Percentiles rank a stretch among this genome's conserved stretches.
These are phyloP conservation scores for Aphanomyces astaci DNA, from an alignment of 352 stramenopile genomes.

Conservation along the genomic window DNA sequence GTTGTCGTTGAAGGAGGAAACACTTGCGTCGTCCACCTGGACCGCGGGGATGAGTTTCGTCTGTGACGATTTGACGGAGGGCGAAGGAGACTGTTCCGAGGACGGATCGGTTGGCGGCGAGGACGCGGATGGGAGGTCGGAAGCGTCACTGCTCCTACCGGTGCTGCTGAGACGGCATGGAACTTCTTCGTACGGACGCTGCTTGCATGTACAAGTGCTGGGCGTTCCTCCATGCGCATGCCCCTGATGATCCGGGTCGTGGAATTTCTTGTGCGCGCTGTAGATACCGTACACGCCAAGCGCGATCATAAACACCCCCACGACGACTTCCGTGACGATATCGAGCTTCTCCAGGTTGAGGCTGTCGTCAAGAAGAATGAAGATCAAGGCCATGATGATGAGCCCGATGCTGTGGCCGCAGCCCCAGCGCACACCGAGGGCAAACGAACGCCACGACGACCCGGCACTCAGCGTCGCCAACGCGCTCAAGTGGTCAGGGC, in stretches of 20 bases:
- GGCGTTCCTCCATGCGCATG: no score
- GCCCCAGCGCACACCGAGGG: slow-evolving; percentile 82
- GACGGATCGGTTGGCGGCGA: no score
- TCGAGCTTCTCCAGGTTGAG: slow-evolving; percentile 49
- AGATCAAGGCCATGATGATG: slow-evolving; percentile 56
- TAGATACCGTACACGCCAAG: slow-evolving; percentile 60
- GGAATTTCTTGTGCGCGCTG: slow-evolving; percentile 47
- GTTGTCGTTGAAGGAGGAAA: background rate
- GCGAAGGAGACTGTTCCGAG: no score
- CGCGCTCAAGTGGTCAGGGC: slow-evolving; percentile 79
- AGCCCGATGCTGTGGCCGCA: slow-evolving; percentile 81
- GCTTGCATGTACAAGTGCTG: background rate
- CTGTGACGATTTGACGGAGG: no score
- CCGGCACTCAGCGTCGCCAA: slow-evolving; percentile 71
- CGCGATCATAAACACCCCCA: slow-evolving; percentile 74
- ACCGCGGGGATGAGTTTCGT: no score
- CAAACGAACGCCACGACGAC: slow-evolving; percentile 68
- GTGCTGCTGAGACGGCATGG: no score
- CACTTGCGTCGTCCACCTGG: slow-evolving; percentile 22
- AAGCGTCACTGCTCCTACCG: no score
- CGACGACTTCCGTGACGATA: slow-evolving; percentile 48
- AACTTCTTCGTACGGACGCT: no score
- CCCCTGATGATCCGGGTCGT: background rate
- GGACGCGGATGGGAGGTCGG: no score
- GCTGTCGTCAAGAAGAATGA: slow-evolving; percentile 52